phyloP scores from a whole-genome alignment of 768 basidiomycete genomes.

The Thelephora aurantiotincta region DNA sequence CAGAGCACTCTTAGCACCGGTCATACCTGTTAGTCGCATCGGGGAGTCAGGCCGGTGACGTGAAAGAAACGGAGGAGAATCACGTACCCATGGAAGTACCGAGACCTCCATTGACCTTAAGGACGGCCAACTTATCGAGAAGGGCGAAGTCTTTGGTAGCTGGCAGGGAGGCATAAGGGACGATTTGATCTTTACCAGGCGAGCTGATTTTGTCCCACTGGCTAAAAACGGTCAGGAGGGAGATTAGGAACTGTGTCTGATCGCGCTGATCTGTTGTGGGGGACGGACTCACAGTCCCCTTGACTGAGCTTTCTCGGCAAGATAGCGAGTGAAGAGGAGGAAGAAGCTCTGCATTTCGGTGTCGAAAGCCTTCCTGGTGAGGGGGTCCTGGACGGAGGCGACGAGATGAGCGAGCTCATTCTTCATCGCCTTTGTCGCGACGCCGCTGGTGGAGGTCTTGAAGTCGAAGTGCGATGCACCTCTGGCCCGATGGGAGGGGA shows the following conservation, averaged over 20 bases:
- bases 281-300: slow-evolving; percentile 59
- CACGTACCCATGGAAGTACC: slow-evolving; percentile 76
- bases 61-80: neutral
- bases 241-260: neutral
- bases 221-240: slow-evolving; percentile 5
- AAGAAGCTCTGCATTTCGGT: slow-evolving; percentile 91
- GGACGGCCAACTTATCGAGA: slow-evolving; percentile 86
- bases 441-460: slow-evolving; percentile 27
- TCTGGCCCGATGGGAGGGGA: neutral
- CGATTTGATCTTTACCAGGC: slow-evolving; percentile 74
- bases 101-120: slow-evolving; percentile 91
- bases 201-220: slow-evolving; percentile 49
- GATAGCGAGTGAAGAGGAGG: slow-evolving; percentile 85
- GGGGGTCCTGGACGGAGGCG: slow-evolving; percentile 39
- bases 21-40: slow-evolving; percentile 41
- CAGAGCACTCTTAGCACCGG: slow-evolving; percentile 82
- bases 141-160: slow-evolving; percentile 41
- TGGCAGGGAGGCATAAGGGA: slow-evolving; percentile 66
- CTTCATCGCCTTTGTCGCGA: slow-evolving; percentile 45
- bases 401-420: slow-evolving; percentile 60
- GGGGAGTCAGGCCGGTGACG: neutral
- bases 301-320: slow-evolving; percentile 77
- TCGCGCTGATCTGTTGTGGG: neutral
- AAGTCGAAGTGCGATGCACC: slow-evolving; percentile 10
- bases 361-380: slow-evolving; percentile 64